Base-by-base conservation (phyloP, 371 early-diverging fungal genomes). In the Sporodiniella umbellata region DNA sequence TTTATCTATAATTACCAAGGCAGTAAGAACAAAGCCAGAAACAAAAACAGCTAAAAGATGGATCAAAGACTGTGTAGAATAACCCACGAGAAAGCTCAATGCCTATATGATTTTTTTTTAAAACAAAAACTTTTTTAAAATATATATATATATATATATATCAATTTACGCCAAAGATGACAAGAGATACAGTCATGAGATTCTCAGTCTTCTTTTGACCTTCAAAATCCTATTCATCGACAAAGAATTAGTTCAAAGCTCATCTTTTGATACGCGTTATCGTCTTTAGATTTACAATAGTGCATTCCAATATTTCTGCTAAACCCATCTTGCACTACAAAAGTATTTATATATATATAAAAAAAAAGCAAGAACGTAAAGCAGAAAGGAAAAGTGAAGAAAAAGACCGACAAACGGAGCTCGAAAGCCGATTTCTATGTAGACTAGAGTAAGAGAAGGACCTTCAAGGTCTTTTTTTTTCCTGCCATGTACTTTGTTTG, bases 291-390 rank as follows among this genome's bases (percentile, higher is more conserved):
- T 23, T 54, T 55, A 60, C 60, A 51, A 60, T 54, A 3, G 60
- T 60, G 12, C 60, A 60, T 33, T 60, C 60, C 22, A 60, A 30
- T 12, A 47, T 30, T 8, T 60, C 55, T n/a, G 55, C 47, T n/a
- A 54, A 47, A 8, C 51, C 22, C 55, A 60, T 60, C 17, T n/a
- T 58, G 10, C 17, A 19, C 21, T 35, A 22, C 1, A 15, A 33
- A 33, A 3, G 17, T 30, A 33, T 42, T 19, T 37, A 44, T 42
- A 40, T 4, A 48, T 21, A 37, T 40, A 46, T 30, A 5, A 1
- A 37, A 40, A 33, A 23, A 23, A 33, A 4, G 31, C 8, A 33
- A 12, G 23, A 19, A 42, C n/a, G 31, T 8, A 43, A 12, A 33
- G 17, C 19, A 22, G 23, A 19, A n/a, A 42, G 26, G 19, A 11